These are phyloP conservation scores for Apiospora aurea DNA, from an alignment of 2,329 filamentous ascomycete species.

Conservation along the genomic window DNA sequence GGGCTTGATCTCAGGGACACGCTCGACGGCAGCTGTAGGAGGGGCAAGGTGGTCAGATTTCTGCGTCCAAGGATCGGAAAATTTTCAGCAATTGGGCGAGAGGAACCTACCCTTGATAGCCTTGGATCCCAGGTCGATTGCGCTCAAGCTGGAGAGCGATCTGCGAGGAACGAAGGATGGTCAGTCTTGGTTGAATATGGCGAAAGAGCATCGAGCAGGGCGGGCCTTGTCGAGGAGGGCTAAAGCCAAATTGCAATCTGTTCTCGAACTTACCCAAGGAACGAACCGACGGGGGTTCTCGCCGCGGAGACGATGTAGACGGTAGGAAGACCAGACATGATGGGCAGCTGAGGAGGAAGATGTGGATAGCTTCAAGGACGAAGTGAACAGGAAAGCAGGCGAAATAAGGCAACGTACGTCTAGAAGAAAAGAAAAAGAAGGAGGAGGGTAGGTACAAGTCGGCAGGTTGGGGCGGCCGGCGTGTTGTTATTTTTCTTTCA, in stretches of 20 bases:
- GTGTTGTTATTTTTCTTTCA: slow-evolving; percentile 5
- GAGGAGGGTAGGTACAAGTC: not conserved
- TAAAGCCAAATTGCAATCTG: not conserved
- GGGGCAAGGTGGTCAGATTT: slow-evolving; percentile 9
- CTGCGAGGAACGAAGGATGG: slow-evolving; percentile 52
- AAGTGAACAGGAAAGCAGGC: slow-evolving; percentile 8
- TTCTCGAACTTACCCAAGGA: slow-evolving; percentile 76
- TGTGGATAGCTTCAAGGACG: not conserved
- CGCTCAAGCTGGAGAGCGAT: slow-evolving; percentile 86
- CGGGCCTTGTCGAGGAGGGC: not conserved
- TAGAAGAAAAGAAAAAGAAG: not conserved
- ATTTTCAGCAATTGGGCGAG: slow-evolving; percentile 52
- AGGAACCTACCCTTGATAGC: slow-evolving; percentile 84
- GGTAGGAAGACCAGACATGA: slow-evolving; percentile 80
- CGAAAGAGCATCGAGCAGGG: not conserved
- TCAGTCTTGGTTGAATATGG: slow-evolving; percentile 34
- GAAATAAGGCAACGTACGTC: not conserved
- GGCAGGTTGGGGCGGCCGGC: not conserved
- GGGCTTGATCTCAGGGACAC: slow-evolving; percentile 84
- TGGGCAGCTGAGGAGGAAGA: slow-evolving; percentile 39
- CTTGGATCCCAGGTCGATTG: slow-evolving; percentile 84
- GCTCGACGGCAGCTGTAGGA: slow-evolving; percentile 74
- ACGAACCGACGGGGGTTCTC: slow-evolving; percentile 91
- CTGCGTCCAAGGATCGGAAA: slow-evolving; percentile 42
- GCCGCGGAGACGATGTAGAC: slow-evolving; percentile 96